phyloP scores from a whole-genome alignment of 169 alveolate genomes.

The Eimeria necatrix region DNA sequence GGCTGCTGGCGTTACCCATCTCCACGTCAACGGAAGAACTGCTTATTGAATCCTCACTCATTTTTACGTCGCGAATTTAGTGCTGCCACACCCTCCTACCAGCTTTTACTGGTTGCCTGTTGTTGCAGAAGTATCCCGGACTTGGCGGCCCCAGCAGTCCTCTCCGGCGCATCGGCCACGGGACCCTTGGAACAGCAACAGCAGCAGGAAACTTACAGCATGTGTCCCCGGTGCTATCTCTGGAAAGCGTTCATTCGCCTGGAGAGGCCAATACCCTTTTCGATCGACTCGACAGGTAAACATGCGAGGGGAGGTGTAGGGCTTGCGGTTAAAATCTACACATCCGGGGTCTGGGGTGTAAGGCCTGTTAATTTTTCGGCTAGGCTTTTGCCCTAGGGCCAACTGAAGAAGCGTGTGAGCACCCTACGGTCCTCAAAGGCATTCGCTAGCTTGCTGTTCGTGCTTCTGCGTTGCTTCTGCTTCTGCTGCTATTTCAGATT shows the following conservation, averaged over 20 bases:
- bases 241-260: conserved; percentile 45
- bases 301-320: neutral
- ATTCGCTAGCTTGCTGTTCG: neutral
- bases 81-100: neutral
- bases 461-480: conserved; percentile 20
- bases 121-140: conserved; percentile 47
- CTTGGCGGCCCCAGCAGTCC: conserved; percentile 59
- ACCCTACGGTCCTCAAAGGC: no score
- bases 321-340: neutral
- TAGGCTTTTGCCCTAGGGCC: no score
- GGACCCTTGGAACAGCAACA: neutral
- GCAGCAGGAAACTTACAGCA: conserved; percentile 38
- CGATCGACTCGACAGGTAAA: conserved; percentile 47
- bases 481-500: conserved; percentile 24
- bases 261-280: conserved; percentile 32
- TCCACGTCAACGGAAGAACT: no score
- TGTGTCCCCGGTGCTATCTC: conserved; percentile 20
- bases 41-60: neutral
- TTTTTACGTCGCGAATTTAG: neutral
- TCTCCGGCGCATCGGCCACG: conserved; percentile 25
- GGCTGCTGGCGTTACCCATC: neutral
- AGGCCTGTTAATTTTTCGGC: no score
- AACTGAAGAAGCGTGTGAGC: no score
- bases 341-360: neutral
- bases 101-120: no score